A percentile compares a stretch with the other conserved stretches of the same genome.
These are phyloP conservation scores for Arctium lappa DNA, from an alignment of 129 eudicot genomes.

Conservation along the genomic window DNA sequence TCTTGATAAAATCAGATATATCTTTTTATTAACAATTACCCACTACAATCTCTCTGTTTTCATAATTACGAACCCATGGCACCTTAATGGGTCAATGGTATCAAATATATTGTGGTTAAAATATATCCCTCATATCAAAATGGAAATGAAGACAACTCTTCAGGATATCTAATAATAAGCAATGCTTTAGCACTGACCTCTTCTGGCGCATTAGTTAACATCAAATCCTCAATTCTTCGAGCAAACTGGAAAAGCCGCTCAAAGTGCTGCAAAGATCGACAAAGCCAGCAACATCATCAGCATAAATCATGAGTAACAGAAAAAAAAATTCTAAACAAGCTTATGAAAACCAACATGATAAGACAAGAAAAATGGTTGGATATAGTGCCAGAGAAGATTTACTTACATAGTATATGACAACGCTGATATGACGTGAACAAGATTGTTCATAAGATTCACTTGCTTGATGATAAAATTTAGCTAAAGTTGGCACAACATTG, in stretches of 20 bases:
- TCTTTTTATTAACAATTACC: too few species aligned
- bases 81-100: too few species aligned
- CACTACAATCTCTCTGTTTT: too few species aligned
- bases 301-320: constrained; percentile 3
- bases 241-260: constrained; percentile 89
- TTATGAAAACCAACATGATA: too few species aligned
- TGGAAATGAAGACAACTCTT: neutral
- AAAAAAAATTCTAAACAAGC: neutral
- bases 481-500: constrained; percentile 75
- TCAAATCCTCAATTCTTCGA: constrained; percentile 73
- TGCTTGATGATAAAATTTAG: constrained; percentile 95
- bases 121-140: too few species aligned
- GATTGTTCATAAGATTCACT: constrained; percentile 90
- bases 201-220: constrained; percentile 65
- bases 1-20: too few species aligned
- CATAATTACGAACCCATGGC: too few species aligned
- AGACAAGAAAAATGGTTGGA: neutral
- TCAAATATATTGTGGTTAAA: too few species aligned
- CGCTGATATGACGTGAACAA: constrained; percentile 72
- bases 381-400: neutral
- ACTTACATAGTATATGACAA: constrained; percentile 72
- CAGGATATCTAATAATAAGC: neutral
- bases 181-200: constrained; percentile 47
- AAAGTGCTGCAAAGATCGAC: constrained; percentile 60
- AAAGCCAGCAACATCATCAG: neutral